Base-by-base conservation (phyloP, 768 basidiomycete species). In the Podaxis sp. region DNA sequence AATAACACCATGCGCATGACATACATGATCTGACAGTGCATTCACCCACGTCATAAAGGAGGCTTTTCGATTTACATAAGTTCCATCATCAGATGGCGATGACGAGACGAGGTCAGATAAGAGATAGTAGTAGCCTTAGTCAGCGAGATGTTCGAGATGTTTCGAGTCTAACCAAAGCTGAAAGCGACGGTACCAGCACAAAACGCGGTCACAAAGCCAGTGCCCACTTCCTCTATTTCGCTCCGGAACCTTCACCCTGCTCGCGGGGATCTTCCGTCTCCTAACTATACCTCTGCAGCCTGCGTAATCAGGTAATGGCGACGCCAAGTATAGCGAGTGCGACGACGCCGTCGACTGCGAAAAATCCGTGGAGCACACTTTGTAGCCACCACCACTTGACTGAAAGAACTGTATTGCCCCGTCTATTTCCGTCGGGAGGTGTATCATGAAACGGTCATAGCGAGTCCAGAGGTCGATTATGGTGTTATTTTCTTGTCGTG, bases 391-490 rank as follows among this genome's bases (percentile, higher is more conserved):
- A 18, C 21, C 21, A 14, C 9, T 58, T 4, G 48, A 28, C 7
- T 38, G 57, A 37, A 50, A 58, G 32, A 50, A 58, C 3, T 58
- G 44, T 38, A 28, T 58, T 7, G 23, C 35, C 32, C 37, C 13
- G 21, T 58, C 57, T 14, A 58, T 28, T 35, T 58, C 57, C 3
- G 35, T 27, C 13, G 57, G 47, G 7, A 58, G 38, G 10, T 58
- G 57, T 11, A 58, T 21, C 21, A 47, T 58, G 13, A 58, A 50
- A 5, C 57, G 57, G 18, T 50, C 57, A 28, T 50, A 58, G 21
- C 23, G 47, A 13, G 47, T 58, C 57, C 57, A 58, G 47, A 58
- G 48, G 9, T 38, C 13, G 16, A 58, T 50, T 32, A 58, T 50
- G n/a, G 7, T 9, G 28, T 50, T 37, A 9, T 25, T 25, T 38